A percentile compares a stretch with the other conserved stretches of the same genome.
Evolutionary conservation across 2,329 filamentous ascomycete species (phyloP).

Genomic region (Aspergillus fumigatiaffinis): DNA sequence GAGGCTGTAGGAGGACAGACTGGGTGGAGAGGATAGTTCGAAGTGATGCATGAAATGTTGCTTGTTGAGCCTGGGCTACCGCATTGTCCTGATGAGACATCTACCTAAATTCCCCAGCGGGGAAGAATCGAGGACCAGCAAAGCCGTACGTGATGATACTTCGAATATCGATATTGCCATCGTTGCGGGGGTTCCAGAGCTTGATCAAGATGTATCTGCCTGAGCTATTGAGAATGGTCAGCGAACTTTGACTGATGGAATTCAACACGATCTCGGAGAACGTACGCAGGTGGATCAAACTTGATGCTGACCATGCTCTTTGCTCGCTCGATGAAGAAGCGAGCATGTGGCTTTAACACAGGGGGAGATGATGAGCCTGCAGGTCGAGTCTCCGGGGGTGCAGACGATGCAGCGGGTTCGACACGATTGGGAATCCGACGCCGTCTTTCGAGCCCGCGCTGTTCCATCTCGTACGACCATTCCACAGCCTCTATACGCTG

Average conservation of each 20-base stretch:
- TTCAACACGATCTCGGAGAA: not conserved
- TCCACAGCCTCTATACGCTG: constrained; percentile 22
- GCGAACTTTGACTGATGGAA: not conserved
- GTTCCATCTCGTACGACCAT: constrained; percentile 14
- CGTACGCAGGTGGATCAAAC: constrained; percentile 54
- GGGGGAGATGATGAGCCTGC: constrained; percentile 3
- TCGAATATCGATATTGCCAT: constrained; percentile 84
- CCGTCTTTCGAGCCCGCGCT: constrained; percentile 16
- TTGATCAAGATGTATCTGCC: constrained; percentile 83
- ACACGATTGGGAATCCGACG: constrained; percentile 24
- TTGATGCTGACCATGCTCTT: constrained; percentile 83
- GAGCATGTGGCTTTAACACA: constrained; percentile 67
- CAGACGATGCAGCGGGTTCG: constrained; percentile 20
- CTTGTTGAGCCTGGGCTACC: not conserved
- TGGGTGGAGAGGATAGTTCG: not conserved
- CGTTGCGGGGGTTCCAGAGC: constrained; percentile 75
- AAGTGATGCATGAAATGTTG: not conserved
- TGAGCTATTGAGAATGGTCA: constrained; percentile 46
- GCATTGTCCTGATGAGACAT: not conserved
- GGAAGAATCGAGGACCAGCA: constrained; percentile 80
- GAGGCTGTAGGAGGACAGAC: not conserved
- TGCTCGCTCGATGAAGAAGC: constrained; percentile 77
- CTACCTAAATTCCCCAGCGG: constrained; percentile 60
- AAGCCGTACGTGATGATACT: constrained; percentile 79
- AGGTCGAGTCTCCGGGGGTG: constrained; percentile 5